These are phyloP conservation scores for Raddia guianensis DNA, from an alignment of 176 grass and related monocot genomes.

Conservation along the genomic window DNA sequence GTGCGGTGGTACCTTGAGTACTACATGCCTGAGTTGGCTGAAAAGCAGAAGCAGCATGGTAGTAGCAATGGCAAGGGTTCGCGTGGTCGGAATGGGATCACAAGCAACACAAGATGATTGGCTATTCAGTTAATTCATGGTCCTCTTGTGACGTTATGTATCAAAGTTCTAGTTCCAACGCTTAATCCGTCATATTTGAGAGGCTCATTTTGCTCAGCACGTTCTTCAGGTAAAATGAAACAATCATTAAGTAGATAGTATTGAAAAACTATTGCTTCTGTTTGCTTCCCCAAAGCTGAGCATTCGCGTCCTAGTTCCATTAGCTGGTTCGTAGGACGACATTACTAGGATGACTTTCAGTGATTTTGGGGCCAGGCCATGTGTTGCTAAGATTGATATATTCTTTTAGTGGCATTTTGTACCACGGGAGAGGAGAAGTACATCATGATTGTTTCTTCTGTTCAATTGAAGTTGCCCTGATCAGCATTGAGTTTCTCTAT, in stretches of 20 bases:
- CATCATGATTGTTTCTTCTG: conserved; percentile 49
- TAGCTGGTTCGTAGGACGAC: conserved; percentile 47
- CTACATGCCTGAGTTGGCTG: conserved; percentile 59
- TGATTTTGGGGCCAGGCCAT: conserved; percentile 37
- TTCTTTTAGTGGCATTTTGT: conserved; percentile 60
- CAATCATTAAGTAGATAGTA: conserved; percentile 43
- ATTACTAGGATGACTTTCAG: conserved; percentile 37
- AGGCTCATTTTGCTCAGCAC: conserved; percentile 46
- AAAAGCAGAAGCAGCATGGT: conserved; percentile 52
- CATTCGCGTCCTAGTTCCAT: conserved; percentile 37
- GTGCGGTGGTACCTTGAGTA: conserved; percentile 85
- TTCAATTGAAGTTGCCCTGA: conserved; percentile 45
- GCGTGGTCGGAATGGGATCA: conserved; percentile 41
- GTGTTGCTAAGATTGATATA: conserved; percentile 50
- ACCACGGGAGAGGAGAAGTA: conserved; percentile 50
- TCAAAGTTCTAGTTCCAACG: conserved; percentile 44
- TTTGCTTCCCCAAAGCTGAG: conserved; percentile 45
- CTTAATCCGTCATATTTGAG: conserved; percentile 53
- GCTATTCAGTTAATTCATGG: conserved; percentile 21
- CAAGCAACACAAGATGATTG: conserved; percentile 52
- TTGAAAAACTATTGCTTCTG: conserved; percentile 36
- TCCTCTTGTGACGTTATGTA: conserved; percentile 49
- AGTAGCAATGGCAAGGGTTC: conserved; percentile 50
- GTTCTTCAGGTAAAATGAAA: conserved; percentile 40
- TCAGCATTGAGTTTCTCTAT: conserved; percentile 30